Evolutionary conservation across 345 rosid species (phyloP).

Genomic region (Citropsis articulata): DNA sequence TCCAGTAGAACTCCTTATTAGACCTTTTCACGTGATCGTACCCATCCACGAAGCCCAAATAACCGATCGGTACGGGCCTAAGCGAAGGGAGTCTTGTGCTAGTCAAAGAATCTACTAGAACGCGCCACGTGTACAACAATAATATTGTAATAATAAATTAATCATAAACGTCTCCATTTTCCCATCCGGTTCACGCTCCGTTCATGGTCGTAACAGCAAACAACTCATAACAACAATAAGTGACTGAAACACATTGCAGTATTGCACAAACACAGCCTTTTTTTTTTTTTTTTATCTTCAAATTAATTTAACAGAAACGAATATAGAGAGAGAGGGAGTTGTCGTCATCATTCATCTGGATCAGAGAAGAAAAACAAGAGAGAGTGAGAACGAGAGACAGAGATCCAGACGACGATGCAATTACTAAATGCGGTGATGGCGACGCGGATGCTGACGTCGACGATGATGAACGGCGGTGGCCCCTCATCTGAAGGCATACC

Average conservation of each 20-base stretch:
- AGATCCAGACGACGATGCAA: conserved; percentile 57
- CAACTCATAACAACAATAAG: too few relatives aligned
- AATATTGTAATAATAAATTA: too few relatives aligned
- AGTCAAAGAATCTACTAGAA: background rate
- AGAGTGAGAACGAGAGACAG: background rate
- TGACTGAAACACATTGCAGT: too few relatives aligned
- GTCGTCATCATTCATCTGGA: background rate
- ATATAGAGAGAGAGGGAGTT: background rate
- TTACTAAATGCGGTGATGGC: conserved; percentile 59
- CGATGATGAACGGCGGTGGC: conserved; percentile 23
- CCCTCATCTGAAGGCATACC: conserved; percentile 36
- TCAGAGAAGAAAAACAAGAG: background rate
- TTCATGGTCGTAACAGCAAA: too few relatives aligned
- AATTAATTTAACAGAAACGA: too few relatives aligned
- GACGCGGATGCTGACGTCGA: conserved; percentile 52
- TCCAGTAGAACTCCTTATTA: too few relatives aligned
- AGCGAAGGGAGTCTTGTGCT: background rate
- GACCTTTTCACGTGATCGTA: too few relatives aligned
- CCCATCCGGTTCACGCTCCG: background rate
- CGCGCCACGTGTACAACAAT: conserved; percentile 5
- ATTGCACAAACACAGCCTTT: too few relatives aligned
- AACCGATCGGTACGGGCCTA: background rate
- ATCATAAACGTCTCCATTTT: background rate
- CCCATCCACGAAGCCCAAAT: background rate
- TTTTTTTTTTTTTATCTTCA: too few relatives aligned